Evolutionary conservation across 768 basidiomycete species (phyloP), one percentile per base, ranked within the genome.

Genomic region (Melanogaster broomeanus): DNA sequence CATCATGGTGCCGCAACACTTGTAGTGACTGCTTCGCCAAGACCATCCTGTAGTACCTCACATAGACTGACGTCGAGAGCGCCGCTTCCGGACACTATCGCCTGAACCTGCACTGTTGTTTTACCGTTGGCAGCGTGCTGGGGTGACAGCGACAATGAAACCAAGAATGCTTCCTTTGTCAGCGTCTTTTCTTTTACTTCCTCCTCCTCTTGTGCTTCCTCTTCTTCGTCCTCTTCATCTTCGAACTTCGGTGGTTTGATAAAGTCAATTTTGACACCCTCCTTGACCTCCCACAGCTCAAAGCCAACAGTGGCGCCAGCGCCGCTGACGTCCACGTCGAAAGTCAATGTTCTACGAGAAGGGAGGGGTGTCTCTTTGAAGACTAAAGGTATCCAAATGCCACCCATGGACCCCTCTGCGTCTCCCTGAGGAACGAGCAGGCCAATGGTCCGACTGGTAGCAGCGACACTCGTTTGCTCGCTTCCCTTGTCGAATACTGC

Each of bases 271-370:
- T 81, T 79, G 53, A 90, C 74, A 2, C 78, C 78, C 61, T 90
- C 89, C 46, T 77, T 77, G 16, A 84, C 83, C 64, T 93, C 89
- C 87, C 88, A 90, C 24, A 92, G 70, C 66, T 93, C 90, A 46
- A 86, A 77, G 12, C 79, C 83, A 38, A 89, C 72, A 49, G 52
- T 66, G 13, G 47, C 46, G 13, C 45, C 58, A 62, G 72, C 37
- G 60, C 68, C 46, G 66, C 75, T 22, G 60, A 87, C 66, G 19
- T 74, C 76, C 22, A 84, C 81, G 31, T 85, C 83, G 54, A 90
- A 76, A 16, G 76, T 67, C 40, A 87, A 71, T 11, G 74, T 74
- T 27, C 90, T 70, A 37, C 90, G 73, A 24, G 79, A 83, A 24
- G 90, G 90, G 1, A 92, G 66, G 0, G 84, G 78, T 0, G 90